Conservation (phyloP, 805 yeast genomes). For the Lipomyces sp. region DNA sequence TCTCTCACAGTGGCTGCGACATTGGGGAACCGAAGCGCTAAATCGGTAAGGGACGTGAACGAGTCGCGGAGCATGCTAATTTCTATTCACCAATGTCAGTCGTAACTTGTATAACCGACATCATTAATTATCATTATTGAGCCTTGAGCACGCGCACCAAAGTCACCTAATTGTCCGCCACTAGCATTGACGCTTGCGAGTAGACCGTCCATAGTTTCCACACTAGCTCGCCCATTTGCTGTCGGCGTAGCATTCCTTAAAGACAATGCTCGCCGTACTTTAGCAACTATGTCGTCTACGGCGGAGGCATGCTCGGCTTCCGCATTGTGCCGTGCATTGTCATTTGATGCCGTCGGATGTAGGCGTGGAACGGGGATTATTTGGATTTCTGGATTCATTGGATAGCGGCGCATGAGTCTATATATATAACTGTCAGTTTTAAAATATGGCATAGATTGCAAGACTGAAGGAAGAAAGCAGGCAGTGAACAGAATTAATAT, state of each 20-base stretch:
- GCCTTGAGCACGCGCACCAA: not conserved
- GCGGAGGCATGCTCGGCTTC: not conserved
- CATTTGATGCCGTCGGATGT: not conserved
- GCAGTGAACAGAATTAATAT: too few species aligned
- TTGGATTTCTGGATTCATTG: not conserved
- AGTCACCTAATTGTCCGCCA: not conserved
- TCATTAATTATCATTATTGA: not conserved
- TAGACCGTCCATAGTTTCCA: not conserved
- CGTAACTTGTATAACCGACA: not conserved
- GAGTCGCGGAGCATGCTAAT: constrained; percentile 4
- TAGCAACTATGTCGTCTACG: not conserved
- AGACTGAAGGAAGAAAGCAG: not conserved
- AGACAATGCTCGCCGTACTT: not conserved
- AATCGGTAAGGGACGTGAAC: constrained; percentile 1
- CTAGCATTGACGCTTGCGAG: not conserved
- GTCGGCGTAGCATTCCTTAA: not conserved
- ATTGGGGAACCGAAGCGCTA: not conserved
- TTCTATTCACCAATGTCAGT: not conserved
- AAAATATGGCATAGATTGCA: not conserved
- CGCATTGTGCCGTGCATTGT: not conserved
- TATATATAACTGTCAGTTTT: not conserved
- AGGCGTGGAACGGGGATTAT: not conserved
- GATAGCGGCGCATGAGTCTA: not conserved
- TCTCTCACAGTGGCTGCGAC: not conserved
- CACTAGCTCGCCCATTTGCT: not conserved